A percentile compares a stretch with the other conserved stretches of the same genome.
These are phyloP conservation scores for Bothriochloa decipiens DNA, from an alignment of 176 grass and related monocot genomes.

Conservation along the genomic window DNA sequence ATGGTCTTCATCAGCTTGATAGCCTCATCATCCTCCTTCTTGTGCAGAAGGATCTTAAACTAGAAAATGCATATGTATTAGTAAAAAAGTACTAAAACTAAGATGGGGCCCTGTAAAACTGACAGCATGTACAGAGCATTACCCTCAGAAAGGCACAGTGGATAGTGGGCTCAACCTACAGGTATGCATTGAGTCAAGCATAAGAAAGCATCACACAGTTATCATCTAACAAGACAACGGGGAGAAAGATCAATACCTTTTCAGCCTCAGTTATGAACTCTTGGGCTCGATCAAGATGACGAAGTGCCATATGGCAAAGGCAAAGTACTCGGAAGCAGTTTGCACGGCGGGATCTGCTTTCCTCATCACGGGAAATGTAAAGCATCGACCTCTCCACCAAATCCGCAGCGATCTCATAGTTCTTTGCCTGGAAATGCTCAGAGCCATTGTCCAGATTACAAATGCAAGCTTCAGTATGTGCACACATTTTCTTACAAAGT, in stretches of 20 bases:
- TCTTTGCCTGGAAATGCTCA: constrained; percentile 79
- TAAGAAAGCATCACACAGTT: constrained; percentile 34
- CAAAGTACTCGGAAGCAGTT: constrained; percentile 82
- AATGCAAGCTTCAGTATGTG: constrained; percentile 25
- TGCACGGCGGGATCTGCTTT: constrained; percentile 68
- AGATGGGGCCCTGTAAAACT: constrained; percentile 16
- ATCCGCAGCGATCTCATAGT: constrained; percentile 63
- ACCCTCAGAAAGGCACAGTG: constrained; percentile 91
- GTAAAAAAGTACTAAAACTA: constrained; percentile 35
- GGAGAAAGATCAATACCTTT: constrained; percentile 58
- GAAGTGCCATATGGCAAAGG: constrained; percentile 75
- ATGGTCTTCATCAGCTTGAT: constrained; percentile 76
- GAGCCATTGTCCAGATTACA: constrained; percentile 58
- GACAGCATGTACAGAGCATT: constrained; percentile 25
- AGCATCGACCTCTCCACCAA: constrained; percentile 95
- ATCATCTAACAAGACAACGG: constrained; percentile 23
- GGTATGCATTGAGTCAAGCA: constrained; percentile 31
- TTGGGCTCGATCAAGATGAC: constrained; percentile 73
- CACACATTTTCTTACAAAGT: constrained; percentile 7
- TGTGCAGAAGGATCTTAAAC: constrained; percentile 90
- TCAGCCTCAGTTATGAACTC: constrained; percentile 81
- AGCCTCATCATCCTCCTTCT: constrained; percentile 68
- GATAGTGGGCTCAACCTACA: constrained; percentile 80
- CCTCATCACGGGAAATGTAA: constrained; percentile 77
- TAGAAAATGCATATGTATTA: constrained; percentile 53